Evolutionary conservation across 805 yeast genomes (phyloP), one percentile per base, ranked within the genome.

Genomic region (Torulaspora delbrueckii): DNA sequence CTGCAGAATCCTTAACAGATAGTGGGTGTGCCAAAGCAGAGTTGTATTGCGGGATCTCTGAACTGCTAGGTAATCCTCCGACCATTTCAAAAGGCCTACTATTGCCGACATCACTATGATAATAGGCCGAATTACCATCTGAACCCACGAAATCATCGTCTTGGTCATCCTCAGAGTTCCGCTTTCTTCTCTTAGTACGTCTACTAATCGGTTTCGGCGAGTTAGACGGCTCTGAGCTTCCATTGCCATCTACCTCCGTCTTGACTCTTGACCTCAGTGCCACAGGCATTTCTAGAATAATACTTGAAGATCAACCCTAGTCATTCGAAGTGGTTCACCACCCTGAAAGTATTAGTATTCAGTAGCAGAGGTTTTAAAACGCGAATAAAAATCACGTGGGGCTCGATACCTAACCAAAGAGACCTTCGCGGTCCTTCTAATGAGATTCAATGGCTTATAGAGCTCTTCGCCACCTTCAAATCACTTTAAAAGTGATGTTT

Each of bases 1-100:
- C 84, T 0, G 86, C 88, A 38, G 87, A 75, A 55, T 86, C 95
- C 56, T 78, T 79, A 8, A 84, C 73, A 0, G 86, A 75, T 19
- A 88, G 67, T 2, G 96, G 86, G 51, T 78, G 76, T 24, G 77
- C 77, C 22, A 89, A 66, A 2, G 78, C 70, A 1, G 79, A 72
- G 55, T 79, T 77, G 46, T 62, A 65, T 16, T 59, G 53, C 1
- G 96, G 95, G 16, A 68, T 66, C 16, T 74, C 77, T 37, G 64
- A 66, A 0, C 91, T 79, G 8, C 86, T 74, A 0, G 96, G 96
- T 1, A 86, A 62, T 2, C 77, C 81, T 24, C 81, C 78, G 2
- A 81, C 67, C 5, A 79, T 75, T 50, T 80, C 81, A 59, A 84
- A 86, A 1, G 95, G 93, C 45, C 72, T 54, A 37, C 69, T 66